Percentiles rank a stretch among this genome's conserved stretches.
Evolutionary conservation across 108 stramenopile genomes (phyloP).

Genomic region (Ochromonas danica): DNA sequence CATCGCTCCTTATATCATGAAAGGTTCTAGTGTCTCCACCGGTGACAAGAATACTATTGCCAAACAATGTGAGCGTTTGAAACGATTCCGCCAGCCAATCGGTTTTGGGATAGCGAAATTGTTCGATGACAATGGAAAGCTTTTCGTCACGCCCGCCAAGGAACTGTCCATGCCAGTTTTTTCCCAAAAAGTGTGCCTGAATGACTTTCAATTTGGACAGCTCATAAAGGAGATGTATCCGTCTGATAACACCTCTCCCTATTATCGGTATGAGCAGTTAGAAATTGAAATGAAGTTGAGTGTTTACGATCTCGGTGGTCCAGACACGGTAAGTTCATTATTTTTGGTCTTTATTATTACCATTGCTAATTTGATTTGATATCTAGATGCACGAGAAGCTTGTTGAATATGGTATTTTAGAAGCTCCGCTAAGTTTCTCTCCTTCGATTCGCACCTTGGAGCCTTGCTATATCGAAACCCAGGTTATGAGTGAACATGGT

Average conservation of each 20-base stretch:
- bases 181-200: background rate
- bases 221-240: constrained; percentile 26
- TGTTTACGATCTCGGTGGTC: background rate
- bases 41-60: background rate
- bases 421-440: too few relatives aligned
- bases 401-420: too few relatives aligned
- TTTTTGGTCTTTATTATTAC: background rate
- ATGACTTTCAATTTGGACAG: constrained; percentile 8
- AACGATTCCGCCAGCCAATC: constrained; percentile 11
- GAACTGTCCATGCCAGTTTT: background rate
- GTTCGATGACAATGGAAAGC: background rate
- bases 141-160: background rate
- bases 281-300: constrained; percentile 6
- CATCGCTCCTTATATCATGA: constrained; percentile 10
- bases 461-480: too few relatives aligned
- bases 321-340: background rate
- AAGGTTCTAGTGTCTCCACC: too few relatives aligned
- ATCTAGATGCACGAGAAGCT: too few relatives aligned
- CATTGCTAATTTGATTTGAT: background rate
- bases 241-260: background rate
- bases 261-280: constrained; percentile 8
- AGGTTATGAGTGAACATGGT: too few relatives aligned
- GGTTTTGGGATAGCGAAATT: constrained; percentile 30
- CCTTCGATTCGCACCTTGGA: too few relatives aligned
- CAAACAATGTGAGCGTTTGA: background rate